Evolutionary conservation across 441 rosid species (phyloP), one percentile per base, ranked within the genome.

Genomic region (Adansonia grandidieri): DNA sequence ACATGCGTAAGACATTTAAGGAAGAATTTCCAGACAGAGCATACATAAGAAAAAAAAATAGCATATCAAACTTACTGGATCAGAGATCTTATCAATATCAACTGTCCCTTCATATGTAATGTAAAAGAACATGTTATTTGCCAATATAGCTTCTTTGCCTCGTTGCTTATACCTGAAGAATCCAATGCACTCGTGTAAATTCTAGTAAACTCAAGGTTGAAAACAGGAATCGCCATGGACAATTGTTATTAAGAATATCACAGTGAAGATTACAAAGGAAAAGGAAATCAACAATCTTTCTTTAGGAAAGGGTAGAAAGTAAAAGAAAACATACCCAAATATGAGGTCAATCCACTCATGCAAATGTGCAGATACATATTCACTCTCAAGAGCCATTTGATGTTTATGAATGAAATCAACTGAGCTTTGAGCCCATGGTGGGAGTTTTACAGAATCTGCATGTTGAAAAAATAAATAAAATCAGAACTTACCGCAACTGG

Each of bases 281-380:
- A 54, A 78, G 69, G 75, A 77, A 66, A 28, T 63, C 71, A 71
- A 19, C 57, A 73, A 79, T 65, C 9, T 71, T 22, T 24, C 57
- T 20, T 53, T 68, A 62, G 28, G 60, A 22, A 77, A 71, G 54
- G 81, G 42, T 20, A 69, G 67, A 60, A 54, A 65, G 64, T 40
- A 74, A 72, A 28, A 57, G 63, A 61, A 79, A 78, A 82, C 87
- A 71, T 78, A 95, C 99, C 99, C 99, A 84, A 93, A 97, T 80
- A 97, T 86, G 80, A 97, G 99, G 87, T 97, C 98, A 72, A 97
- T 92, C 99, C 99, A 97, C 79, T 95, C 97, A 86, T 97, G 97
- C 89, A 97, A 85, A 90, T 92, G 96, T 76, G 91, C 91, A 74
- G 99, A 97, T 37, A 91, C 98, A 88, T 97, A 88, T 77, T 97